These are phyloP conservation scores for Eutypella sp. DNA, from an alignment of 2,329 filamentous ascomycete species.

Conservation along the genomic window DNA sequence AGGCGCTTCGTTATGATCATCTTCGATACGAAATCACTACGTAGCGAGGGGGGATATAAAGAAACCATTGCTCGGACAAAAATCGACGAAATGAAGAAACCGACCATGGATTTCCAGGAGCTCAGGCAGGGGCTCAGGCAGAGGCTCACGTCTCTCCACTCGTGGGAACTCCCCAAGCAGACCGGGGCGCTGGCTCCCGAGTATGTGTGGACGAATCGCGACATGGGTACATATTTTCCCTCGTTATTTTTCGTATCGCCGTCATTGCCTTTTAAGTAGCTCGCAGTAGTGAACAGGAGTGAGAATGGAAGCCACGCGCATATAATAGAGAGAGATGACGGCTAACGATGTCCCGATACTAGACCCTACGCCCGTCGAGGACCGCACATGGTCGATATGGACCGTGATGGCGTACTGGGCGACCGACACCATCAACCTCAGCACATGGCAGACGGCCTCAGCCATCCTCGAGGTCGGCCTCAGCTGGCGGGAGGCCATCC, in stretches of 20 bases:
- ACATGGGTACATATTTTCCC: constrained; percentile 22
- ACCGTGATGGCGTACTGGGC: constrained; percentile 33
- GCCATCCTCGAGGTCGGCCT: constrained; percentile 30
- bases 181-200: constrained; percentile 40
- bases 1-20: too few relatives aligned
- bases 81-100: constrained; percentile 14
- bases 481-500: constrained; percentile 30
- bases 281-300: too few relatives aligned
- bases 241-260: constrained; percentile 4
- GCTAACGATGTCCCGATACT: constrained; percentile 8
- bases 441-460: constrained; percentile 30
- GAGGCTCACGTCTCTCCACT: constrained; percentile 33
- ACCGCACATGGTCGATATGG: constrained; percentile 34
- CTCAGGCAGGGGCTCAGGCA: constrained; percentile 35
- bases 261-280: not conserved
- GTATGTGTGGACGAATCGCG: constrained; percentile 35
- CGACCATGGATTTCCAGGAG: constrained; percentile 8
- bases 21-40: too few relatives aligned
- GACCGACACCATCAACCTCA: constrained; percentile 30
- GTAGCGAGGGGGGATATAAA: too few relatives aligned
- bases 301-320: too few relatives aligned
- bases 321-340: constrained; percentile 5
- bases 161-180: constrained; percentile 45
- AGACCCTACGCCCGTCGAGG: constrained; percentile 31
- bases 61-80: not conserved